These are phyloP conservation scores for Batrachochytrium dendrobatidis DNA, from an alignment of 371 early-diverging fungal genomes.

Conservation along the genomic window DNA sequence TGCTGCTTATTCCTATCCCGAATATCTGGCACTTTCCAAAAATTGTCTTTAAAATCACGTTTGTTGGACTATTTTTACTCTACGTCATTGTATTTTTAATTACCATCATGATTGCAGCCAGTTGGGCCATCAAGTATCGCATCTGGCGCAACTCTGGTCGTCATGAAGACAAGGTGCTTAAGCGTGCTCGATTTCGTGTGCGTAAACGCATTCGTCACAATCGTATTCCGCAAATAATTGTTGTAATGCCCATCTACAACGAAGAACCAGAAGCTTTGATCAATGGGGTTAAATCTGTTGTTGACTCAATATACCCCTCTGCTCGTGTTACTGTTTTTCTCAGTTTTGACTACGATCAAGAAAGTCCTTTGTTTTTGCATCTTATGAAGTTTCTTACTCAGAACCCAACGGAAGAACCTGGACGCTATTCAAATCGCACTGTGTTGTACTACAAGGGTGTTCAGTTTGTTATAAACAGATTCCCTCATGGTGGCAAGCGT, in stretches of 20 bases:
- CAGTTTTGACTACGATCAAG: constrained; percentile 12
- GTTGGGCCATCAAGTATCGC: constrained; percentile 12
- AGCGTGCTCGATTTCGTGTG: constrained; percentile 4
- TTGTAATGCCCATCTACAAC: constrained; percentile 16
- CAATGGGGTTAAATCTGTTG: constrained; percentile 10
- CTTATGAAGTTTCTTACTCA: constrained; percentile 7
- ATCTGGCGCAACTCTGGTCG: constrained; percentile 6
- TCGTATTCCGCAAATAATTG: constrained; percentile 11
- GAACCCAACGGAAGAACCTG: not conserved
- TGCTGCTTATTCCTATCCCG: constrained; percentile 5
- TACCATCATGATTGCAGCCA: constrained; percentile 7
- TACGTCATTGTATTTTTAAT: constrained; percentile 7
- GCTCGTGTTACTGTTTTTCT: constrained; percentile 9
- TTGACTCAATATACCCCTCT: constrained; percentile 11
- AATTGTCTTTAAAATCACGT: not conserved
- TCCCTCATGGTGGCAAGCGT: constrained; percentile 38
- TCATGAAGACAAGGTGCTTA: not conserved
- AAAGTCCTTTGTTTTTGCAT: constrained; percentile 3
- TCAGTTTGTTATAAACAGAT: constrained; percentile 18
- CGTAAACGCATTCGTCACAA: constrained; percentile 2
- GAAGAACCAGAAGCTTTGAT: constrained; percentile 15
- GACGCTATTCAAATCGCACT: not conserved
- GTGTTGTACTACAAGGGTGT: constrained; percentile 4
- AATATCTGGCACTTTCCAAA: constrained; percentile 5
- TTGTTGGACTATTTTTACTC: constrained; percentile 2